These are phyloP conservation scores for Coleophoma cylindrospora DNA, from an alignment of 2,329 filamentous ascomycete species.

Conservation along the genomic window DNA sequence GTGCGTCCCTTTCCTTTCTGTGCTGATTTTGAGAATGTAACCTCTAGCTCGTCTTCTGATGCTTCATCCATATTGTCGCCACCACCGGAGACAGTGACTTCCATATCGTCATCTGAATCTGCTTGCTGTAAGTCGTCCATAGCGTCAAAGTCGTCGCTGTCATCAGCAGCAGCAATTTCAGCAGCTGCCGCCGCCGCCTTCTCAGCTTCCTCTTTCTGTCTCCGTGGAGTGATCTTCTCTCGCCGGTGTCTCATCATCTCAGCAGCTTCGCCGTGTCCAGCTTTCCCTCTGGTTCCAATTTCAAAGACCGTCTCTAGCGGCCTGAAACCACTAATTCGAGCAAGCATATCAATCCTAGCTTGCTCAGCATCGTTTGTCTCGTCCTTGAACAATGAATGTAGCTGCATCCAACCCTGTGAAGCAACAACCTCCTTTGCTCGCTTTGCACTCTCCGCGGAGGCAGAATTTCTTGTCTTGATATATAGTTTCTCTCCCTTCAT, in stretches of 20 bases:
- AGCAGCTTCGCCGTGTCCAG: conserved; percentile 56
- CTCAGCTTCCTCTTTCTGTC: conserved; percentile 33
- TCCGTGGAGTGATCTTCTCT: conserved; percentile 60
- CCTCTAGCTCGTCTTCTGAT: conserved; percentile 58
- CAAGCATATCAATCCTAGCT: conserved; percentile 80
- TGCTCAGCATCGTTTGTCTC: conserved; percentile 61
- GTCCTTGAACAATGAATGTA: conserved; percentile 77
- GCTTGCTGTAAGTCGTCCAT: conserved; percentile 19
- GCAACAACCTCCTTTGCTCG: conserved; percentile 73
- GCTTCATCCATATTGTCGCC: conserved; percentile 51
- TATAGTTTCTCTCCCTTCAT: conserved; percentile 91
- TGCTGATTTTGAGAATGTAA: conserved; percentile 61
- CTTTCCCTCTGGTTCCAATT: conserved; percentile 69
- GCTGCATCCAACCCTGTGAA: conserved; percentile 64
- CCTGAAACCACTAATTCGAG: conserved; percentile 80
- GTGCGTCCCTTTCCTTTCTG: conserved; percentile 48
- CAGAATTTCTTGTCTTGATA: conserved; percentile 81
- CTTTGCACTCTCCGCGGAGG: conserved; percentile 86
- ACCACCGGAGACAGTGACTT: conserved; percentile 25
- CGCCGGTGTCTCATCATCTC: conserved; percentile 72
- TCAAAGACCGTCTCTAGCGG: conserved; percentile 97
- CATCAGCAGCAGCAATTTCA: conserved; percentile 21
- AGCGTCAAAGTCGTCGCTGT: conserved; percentile 15
- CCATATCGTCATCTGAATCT: conserved; percentile 31
- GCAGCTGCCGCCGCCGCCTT: conserved; percentile 27